Conservation (phyloP, 495 filamentous ascomycete genomes). For the Penicillium turbatum region DNA sequence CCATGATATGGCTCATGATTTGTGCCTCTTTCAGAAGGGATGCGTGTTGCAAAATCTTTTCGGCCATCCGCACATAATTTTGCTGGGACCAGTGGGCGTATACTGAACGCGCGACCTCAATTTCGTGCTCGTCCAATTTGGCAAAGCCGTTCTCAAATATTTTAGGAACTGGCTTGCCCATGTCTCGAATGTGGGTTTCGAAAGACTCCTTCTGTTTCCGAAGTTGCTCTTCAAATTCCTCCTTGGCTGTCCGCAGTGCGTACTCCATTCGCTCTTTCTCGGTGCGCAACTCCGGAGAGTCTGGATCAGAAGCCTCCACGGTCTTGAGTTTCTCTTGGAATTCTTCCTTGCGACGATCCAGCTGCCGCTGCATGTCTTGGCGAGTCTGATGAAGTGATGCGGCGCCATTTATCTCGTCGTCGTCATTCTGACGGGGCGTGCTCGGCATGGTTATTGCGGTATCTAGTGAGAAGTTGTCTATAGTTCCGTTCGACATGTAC, state of each 20-base stretch:
- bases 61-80: slow-evolving; percentile 92
- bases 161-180: slow-evolving; percentile 50
- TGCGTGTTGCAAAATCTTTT: slow-evolving; percentile 82
- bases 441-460: slow-evolving; percentile 91
- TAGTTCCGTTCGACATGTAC: slow-evolving; percentile 90
- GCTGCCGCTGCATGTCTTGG: slow-evolving; percentile 82
- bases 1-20: slow-evolving; percentile 95
- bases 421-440: slow-evolving; percentile 70
- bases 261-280: slow-evolving; percentile 89
- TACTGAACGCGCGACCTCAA: slow-evolving; percentile 60
- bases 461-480: slow-evolving; percentile 95
- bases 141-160: slow-evolving; percentile 48
- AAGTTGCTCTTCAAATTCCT: slow-evolving; percentile 79
- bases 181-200: slow-evolving; percentile 61
- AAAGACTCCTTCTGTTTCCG: slow-evolving; percentile 71
- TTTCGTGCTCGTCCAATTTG: slow-evolving; percentile 66
- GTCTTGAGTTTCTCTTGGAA: slow-evolving; percentile 76
- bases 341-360: slow-evolving; percentile 79
- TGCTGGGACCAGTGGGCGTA: slow-evolving; percentile 75
- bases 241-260: slow-evolving; percentile 69
- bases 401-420: slow-evolving; percentile 61
- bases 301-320: slow-evolving; percentile 71
- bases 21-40: slow-evolving; percentile 90
- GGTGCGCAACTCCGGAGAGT: slow-evolving; percentile 76
- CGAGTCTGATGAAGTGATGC: slow-evolving; percentile 68